Base-by-base conservation (phyloP, 106 monocot genomes). In the Iris macrosiphon region DNA sequence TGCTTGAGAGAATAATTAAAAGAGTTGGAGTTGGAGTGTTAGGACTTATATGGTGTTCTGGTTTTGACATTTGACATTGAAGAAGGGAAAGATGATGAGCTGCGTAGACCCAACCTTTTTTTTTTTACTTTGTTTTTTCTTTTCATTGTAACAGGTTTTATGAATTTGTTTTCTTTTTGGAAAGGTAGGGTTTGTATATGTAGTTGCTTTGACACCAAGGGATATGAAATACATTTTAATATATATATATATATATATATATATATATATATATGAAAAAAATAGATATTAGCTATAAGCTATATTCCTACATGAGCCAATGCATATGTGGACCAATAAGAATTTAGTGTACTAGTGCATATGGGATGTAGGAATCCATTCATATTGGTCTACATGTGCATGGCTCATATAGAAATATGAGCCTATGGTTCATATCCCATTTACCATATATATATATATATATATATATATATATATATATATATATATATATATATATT, bases 131-230 rank as follows among this genome's bases (percentile, higher is more conserved):
- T 24, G 16, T 54, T 54, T 21, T 34, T 8, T 54, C 34, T 16
- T 15, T 4, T 30, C 3, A n/a, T 54, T 31, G n/a, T n/a, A n/a
- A n/a, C n/a, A n/a, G n/a, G 15, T 32, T 54, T 34, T 54, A 7
- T 54, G 11, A 2, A 10, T 49, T 49, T 49, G 27, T 3, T 49
- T 17, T 52, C 18, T 52, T 52, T 35, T 52, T 52, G 31, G 16
- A 31, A 52, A 52, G 32, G 52, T 52, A 0, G 3, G 8, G 24
- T 23, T 17, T 40, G 13, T 45, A 8, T 70, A 16, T 53, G 14
- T 31, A 66, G 51, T 70, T 70, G 62, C 53, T 70, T 70, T 41
- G 52, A 45, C 42, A 62, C 61, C 33, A 70, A 70, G 62, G 44
- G 52, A 62, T 21, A 62, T 62, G 27, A 61, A 20, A 54, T 20